Evolutionary conservation across 2,329 filamentous ascomycete species (phyloP).

Genomic region (Colletotrichum sp.): DNA sequence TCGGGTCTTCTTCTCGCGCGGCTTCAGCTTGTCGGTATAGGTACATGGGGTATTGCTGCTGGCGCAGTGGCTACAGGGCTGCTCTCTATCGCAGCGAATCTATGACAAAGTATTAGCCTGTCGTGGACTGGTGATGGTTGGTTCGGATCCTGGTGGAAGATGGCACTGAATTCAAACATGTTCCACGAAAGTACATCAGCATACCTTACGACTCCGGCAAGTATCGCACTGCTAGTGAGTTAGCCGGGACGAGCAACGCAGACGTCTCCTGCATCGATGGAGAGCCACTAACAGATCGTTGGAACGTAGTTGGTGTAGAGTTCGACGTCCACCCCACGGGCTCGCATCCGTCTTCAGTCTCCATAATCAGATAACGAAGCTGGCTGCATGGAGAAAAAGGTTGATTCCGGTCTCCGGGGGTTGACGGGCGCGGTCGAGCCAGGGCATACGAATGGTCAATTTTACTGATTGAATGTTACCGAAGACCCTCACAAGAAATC

Average conservation of each 20-base stretch:
- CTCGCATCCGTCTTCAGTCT: not conserved
- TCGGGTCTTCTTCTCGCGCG: constrained; percentile 39
- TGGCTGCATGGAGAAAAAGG: not conserved
- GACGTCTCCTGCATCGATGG: rapidly evolving
- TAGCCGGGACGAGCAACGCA: rapidly evolving
- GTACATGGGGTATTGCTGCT: constrained; percentile 39
- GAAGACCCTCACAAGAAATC: not conserved
- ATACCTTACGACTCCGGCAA: not conserved
- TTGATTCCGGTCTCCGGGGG: rapidly evolving
- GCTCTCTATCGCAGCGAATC: constrained; percentile 42
- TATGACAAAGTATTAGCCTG: not conserved
- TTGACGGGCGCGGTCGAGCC: not conserved
- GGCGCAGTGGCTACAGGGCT: constrained; percentile 38
- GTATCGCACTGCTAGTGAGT: not conserved
- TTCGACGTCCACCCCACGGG: not conserved
- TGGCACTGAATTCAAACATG: rapidly evolving
- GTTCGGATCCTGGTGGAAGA: rapidly evolving
- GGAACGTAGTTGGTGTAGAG: not conserved
- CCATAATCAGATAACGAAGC: not conserved
- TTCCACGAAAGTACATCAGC: not conserved
- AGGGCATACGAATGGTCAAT: not conserved
- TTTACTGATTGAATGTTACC: not conserved
- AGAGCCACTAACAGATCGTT: not conserved
- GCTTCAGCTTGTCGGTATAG: constrained; percentile 29
- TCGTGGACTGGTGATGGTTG: rapidly evolving